A percentile compares a stretch with the other conserved stretches of the same genome.
Conservation (phyloP, 257 asterid species). For the Avicennia marina region DNA sequence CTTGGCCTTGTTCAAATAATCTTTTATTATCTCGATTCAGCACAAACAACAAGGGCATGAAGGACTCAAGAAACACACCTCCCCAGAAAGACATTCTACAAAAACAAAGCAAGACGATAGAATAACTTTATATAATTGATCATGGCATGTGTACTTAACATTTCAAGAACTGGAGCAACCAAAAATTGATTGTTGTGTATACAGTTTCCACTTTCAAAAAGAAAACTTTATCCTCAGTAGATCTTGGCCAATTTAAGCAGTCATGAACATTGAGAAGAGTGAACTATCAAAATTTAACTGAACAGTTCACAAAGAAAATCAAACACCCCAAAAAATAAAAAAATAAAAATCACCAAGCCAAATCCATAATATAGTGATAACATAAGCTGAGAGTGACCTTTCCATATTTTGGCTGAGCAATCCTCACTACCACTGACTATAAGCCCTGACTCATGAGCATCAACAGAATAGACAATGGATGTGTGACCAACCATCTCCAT, state of each 20-base stretch:
- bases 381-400: conserved; percentile 45
- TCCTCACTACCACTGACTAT: conserved; percentile 96
- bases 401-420: conserved; percentile 90
- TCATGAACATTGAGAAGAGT: conserved; percentile 7
- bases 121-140: background rate
- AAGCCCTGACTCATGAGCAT: conserved; percentile 86
- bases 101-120: background rate
- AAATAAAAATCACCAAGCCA: background rate
- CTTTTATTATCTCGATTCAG: no score
- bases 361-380: conserved; percentile 10
- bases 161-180: no score
- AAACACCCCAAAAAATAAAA: background rate
- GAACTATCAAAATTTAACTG: conserved; percentile 10
- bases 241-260: no score
- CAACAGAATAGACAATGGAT: conserved; percentile 87
- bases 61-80: no score
- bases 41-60: no score
- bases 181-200: no score
- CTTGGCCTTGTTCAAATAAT: no score
- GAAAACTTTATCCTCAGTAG: no score
- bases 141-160: background rate
- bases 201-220: no score
- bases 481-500: conserved; percentile 98
- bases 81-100: no score
- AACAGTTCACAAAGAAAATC: background rate